Evolutionary conservation across 169 alveolate species (phyloP).

Genomic region (Plasmodium sp.): DNA sequence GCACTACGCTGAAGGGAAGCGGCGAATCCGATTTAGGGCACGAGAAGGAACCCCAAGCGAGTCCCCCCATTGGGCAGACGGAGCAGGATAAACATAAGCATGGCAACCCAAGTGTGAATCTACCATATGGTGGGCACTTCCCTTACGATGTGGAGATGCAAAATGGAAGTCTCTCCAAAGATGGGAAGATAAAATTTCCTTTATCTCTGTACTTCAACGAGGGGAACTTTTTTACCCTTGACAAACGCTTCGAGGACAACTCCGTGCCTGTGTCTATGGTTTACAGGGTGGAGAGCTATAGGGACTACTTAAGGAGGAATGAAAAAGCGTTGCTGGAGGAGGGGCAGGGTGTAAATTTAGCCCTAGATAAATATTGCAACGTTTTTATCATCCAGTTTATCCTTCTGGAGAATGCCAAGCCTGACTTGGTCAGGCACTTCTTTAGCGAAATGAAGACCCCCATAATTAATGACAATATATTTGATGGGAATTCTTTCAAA

Average conservation of each 20-base stretch:
- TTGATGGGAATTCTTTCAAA: slow-evolving; percentile 30
- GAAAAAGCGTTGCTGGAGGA: neutral
- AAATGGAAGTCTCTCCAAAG: neutral
- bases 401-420: slow-evolving; percentile 30
- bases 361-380: slow-evolving; percentile 1
- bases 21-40: neutral
- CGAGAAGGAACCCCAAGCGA: neutral
- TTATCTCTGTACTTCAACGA: slow-evolving; percentile 34
- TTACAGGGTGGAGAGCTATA: slow-evolving; percentile 40
- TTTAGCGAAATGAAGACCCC: slow-evolving; percentile 71
- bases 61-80: neutral
- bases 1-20: neutral
- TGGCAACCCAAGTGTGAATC: neutral
- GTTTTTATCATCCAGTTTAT: slow-evolving; percentile 43
- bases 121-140: neutral
- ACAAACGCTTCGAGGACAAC: neutral
- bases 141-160: neutral
- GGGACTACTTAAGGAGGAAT: slow-evolving; percentile 14
- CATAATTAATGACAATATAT: slow-evolving; percentile 64
- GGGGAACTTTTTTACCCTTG: slow-evolving; percentile 44
- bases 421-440: slow-evolving; percentile 46
- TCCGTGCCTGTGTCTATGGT: slow-evolving; percentile 37
- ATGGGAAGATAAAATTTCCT: slow-evolving; percentile 24
- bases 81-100: neutral
- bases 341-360: neutral